Evolutionary conservation across 2,329 filamentous ascomycete species (phyloP), one percentile per base, ranked within the genome.

Genomic region (Penicillium sp.): DNA sequence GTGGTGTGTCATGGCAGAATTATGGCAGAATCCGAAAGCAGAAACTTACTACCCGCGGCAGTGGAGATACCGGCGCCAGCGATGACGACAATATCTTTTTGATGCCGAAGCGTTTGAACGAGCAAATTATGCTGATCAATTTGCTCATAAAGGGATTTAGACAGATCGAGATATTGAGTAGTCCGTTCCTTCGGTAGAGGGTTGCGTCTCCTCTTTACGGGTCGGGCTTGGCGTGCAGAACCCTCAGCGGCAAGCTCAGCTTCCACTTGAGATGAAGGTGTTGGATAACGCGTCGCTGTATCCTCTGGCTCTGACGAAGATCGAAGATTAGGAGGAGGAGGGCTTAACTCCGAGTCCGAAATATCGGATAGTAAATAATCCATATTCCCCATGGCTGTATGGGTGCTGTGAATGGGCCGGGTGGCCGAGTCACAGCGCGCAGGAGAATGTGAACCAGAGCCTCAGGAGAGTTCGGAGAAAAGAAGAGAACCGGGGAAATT

Each of bases 41-140:
- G 64, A 54, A 60, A 82, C 86, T 66, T 79, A 88, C 84, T 95
- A 55, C 93, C 93, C 60, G 93, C 92, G 46, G 92, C 92, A 43
- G 96, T 93, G 33, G 93, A 97, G 63, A 99, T 99, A 54, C 93
- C 93, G 56, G 93, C 93, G 50, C 93, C 93, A 39, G 92, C 93
- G 68, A 99, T 88, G 43, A 97, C 89, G 29, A 99, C 89, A 66
- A 99, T 95, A 75, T 95, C 96, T 74, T 91, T 88, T 77, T 93
- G 93, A 65, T 88, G 90, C 63, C 87, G 86, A 48, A 99, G 72
- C 19, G 84, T 85, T 36, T 84, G 81, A 37, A 91, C 74, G 27
- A 99, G 76, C 48, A 84, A 80, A 53, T 87, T 80, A 33, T 95
- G 75, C 61, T 85, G 79, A 27, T 74, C 69, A 54, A 79, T 72